phyloP scores from a whole-genome alignment of 2,329 filamentous ascomycete genomes.

The Apiospora kogelbergensis region DNA sequence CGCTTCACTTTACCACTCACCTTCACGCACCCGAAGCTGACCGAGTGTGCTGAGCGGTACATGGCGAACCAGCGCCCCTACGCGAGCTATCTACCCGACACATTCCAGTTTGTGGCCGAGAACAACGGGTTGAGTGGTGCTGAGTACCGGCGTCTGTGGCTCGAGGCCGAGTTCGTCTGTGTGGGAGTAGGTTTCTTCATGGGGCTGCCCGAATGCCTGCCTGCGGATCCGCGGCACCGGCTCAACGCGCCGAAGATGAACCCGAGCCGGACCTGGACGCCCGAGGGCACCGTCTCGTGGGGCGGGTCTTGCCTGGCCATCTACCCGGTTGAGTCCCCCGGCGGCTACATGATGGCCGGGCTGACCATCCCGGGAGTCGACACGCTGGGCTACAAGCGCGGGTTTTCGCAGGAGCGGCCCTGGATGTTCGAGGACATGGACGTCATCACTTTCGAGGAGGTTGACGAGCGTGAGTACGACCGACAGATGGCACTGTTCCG shows the following conservation, averaged over 20 bases:
- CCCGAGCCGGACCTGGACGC: constrained; percentile 55
- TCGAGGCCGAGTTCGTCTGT: constrained; percentile 13
- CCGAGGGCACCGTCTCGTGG: constrained; percentile 55
- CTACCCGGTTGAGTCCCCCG: constrained; percentile 57
- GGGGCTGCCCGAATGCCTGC: constrained; percentile 22
- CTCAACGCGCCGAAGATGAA: constrained; percentile 57
- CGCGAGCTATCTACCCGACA: constrained; percentile 31
- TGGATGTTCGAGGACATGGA: constrained; percentile 60
- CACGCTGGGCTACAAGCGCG: constrained; percentile 49
- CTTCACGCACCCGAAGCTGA: constrained; percentile 34
- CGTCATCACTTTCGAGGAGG: constrained; percentile 53
- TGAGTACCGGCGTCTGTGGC: constrained; percentile 15
- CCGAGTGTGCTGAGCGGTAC: constrained; percentile 25
- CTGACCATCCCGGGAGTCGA: constrained; percentile 55
- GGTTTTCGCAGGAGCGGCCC: constrained; percentile 44
- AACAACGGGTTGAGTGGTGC: constrained; percentile 12
- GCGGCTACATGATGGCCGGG: constrained; percentile 55
- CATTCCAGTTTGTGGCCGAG: constrained; percentile 24
- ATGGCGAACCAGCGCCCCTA: constrained; percentile 27
- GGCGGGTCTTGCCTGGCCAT: constrained; percentile 54
- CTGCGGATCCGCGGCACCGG: constrained; percentile 50
- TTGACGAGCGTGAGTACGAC: constrained; percentile 52
- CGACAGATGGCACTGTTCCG: constrained; percentile 45
- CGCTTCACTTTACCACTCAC: constrained; percentile 44
- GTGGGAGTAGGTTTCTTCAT: constrained; percentile 12